Evolutionary conservation across 2,329 filamentous ascomycete species (phyloP).

Genomic region (Epichloe coenophiala): DNA sequence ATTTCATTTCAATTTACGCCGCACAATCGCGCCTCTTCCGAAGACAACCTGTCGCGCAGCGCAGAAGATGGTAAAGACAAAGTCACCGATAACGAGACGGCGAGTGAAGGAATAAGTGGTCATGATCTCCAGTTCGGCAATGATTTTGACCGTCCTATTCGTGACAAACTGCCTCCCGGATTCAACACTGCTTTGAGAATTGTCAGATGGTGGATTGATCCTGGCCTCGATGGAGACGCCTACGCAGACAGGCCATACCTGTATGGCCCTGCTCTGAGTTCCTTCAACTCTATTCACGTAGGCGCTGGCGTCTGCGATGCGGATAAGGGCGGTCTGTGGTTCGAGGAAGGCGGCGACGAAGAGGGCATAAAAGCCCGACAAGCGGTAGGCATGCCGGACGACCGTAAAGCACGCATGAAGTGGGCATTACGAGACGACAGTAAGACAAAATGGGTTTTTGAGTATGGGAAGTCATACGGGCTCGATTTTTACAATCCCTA

Average conservation of each 20-base stretch:
- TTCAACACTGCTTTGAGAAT: slow-evolving; percentile 76
- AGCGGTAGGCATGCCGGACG: slow-evolving; percentile 35
- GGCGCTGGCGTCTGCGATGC: slow-evolving; percentile 39
- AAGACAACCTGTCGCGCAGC: slow-evolving; percentile 1
- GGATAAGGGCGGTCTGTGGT: slow-evolving; percentile 36
- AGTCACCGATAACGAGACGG: slow-evolving; percentile 4
- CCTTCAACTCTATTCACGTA: slow-evolving; percentile 64
- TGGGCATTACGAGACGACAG: slow-evolving; percentile 38
- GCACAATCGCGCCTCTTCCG: slow-evolving; percentile 27
- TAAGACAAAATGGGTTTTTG: slow-evolving; percentile 41
- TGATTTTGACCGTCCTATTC: slow-evolving; percentile 85
- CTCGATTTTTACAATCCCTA: slow-evolving; percentile 81
- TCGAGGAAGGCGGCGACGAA: slow-evolving; percentile 54
- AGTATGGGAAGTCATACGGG: slow-evolving; percentile 37
- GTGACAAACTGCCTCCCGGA: slow-evolving; percentile 72
- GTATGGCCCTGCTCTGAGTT: slow-evolving; percentile 69
- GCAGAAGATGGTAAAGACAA: background rate
- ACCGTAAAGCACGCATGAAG: slow-evolving; percentile 41
- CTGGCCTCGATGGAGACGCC: slow-evolving; percentile 77
- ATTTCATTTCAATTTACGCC: slow-evolving; percentile 69
- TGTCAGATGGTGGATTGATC: slow-evolving; percentile 84
- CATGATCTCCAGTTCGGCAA: slow-evolving; percentile 81
- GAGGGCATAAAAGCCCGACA: slow-evolving; percentile 33
- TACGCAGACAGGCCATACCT: slow-evolving; percentile 78
- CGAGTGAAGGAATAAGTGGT: slow-evolving; percentile 43